Evolutionary conservation across 352 stramenopile genomes (phyloP), one percentile per base, ranked within the genome.

Genomic region (Phytophthora pistaciae): DNA sequence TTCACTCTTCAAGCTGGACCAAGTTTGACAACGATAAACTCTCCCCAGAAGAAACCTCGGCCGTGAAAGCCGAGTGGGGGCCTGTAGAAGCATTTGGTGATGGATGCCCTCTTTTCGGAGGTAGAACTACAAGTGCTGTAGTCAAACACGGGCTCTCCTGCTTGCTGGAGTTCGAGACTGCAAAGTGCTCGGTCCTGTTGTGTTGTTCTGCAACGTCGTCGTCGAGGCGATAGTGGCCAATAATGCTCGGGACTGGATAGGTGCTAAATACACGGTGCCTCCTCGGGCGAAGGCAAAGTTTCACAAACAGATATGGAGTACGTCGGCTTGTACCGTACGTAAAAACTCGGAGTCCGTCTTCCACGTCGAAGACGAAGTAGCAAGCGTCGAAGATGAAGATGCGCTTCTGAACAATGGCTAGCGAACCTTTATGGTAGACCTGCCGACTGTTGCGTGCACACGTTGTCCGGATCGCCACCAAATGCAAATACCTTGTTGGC

Each of bases 401-500:
- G 8, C 33, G 5, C 33, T 42, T 14, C 33, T 42, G 5, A 42
- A 14, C 9, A 42, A 42, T 42, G 9, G 33, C 9, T 16, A 9
- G 3, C 59, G 59, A 52, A 56, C 33, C n/a, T 70, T 36, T n/a
- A 70, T 18, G 1, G 56, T 64, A 2, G 18, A 64, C 5, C 27
- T 60, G 36, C n/a, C 16, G 1, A 31, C 21, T 8, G 56, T 56
- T 10, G 10, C 1, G 8, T 70, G 56, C 11, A 49, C 33, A 9
- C 56, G 48, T 0, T 70, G 64, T 18, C 10, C 46, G 1, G 64
- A 70, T 58, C 56, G 55, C 1, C 46, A 57, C 6, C 64, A 71
- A 10, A 31, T 71, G 1, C 38, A 60, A 16, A 31, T 71, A n/a
- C 64, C 56, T 14, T 71, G 64, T 42, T 48, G 56, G 2, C 64